Evolutionary conservation across 164 flowering plant species (phyloP).

Genomic region (Piper longum): DNA sequence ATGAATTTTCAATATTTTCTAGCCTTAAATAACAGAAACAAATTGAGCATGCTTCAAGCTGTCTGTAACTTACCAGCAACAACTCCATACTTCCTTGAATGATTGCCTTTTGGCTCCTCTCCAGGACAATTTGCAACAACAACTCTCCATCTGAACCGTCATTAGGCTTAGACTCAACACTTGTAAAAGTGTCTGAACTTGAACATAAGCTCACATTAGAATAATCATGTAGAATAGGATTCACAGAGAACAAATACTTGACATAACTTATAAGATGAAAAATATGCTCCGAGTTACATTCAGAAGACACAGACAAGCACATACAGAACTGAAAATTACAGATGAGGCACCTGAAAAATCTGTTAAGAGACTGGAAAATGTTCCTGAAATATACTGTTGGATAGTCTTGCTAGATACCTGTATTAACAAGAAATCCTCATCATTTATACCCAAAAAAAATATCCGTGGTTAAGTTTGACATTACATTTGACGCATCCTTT

Average conservation of each 20-base stretch:
- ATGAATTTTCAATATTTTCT: not conserved
- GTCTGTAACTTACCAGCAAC: constrained; percentile 42
- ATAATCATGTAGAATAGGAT: no score
- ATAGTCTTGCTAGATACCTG: constrained; percentile 66
- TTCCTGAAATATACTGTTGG: constrained; percentile 40
- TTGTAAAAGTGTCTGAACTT: constrained; percentile 41
- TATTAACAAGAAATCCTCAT: constrained; percentile 1
- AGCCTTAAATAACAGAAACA: not conserved
- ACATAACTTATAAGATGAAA: not conserved
- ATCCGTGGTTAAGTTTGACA: not conserved
- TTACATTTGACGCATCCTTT: not conserved
- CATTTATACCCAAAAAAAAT: not conserved
- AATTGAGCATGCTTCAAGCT: not conserved
- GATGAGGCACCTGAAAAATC: constrained; percentile 58
- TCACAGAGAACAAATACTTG: not conserved
- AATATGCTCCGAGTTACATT: not conserved
- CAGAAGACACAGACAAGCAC: not conserved
- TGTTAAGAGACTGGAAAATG: constrained; percentile 47
- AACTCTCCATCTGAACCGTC: constrained; percentile 31
- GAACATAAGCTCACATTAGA: constrained; percentile 11
- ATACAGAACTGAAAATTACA: not conserved
- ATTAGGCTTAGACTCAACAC: constrained; percentile 29
- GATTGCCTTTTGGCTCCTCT: constrained; percentile 65
- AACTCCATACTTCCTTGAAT: constrained; percentile 83
- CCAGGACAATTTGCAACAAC: constrained; percentile 48